These are phyloP conservation scores for Ophiostoma pallidulum DNA, from an alignment of 2,329 filamentous ascomycete species.

Conservation along the genomic window DNA sequence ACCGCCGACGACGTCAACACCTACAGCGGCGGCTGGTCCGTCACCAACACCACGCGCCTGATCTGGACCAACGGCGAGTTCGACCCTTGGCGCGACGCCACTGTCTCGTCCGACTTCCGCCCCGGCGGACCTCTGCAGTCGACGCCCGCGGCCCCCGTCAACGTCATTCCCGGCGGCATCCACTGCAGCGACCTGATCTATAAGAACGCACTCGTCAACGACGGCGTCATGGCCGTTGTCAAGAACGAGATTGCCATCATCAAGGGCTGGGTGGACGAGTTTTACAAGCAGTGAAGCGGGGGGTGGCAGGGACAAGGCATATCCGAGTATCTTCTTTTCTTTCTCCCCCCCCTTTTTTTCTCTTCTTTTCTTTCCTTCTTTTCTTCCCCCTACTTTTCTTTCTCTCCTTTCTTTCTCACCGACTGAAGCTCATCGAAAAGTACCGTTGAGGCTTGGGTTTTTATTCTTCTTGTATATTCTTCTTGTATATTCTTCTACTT, in stretches of 20 bases:
- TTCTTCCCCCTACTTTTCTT: background rate
- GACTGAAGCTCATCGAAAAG: too few species aligned
- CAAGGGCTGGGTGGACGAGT: slow-evolving; percentile 46
- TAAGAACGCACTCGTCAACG: slow-evolving; percentile 41
- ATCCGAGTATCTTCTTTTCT: background rate
- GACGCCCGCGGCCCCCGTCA: slow-evolving; percentile 25
- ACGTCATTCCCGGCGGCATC: slow-evolving; percentile 27
- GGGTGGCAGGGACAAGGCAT: too few species aligned
- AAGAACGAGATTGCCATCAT: slow-evolving; percentile 42
- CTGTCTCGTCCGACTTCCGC: slow-evolving; percentile 28
- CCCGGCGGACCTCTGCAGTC: slow-evolving; percentile 30
- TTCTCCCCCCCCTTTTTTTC: background rate
- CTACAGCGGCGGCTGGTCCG: slow-evolving; percentile 31
- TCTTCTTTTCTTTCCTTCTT: background rate
- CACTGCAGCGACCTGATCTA: slow-evolving; percentile 33
- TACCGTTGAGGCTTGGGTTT: too few species aligned
- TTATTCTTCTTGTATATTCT: slow-evolving; percentile 4
- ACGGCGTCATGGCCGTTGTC: slow-evolving; percentile 38
- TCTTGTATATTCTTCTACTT: background rate
- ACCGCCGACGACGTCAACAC: slow-evolving; percentile 27
- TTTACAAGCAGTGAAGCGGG: slow-evolving; percentile 20
- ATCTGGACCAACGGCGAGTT: slow-evolving; percentile 33
- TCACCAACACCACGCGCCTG: slow-evolving; percentile 30
- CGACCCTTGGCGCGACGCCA: slow-evolving; percentile 33
- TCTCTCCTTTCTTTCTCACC: background rate